Conservation (phyloP, 192 early-diverging fungal genomes). For the Entomortierella lignicola region DNA sequence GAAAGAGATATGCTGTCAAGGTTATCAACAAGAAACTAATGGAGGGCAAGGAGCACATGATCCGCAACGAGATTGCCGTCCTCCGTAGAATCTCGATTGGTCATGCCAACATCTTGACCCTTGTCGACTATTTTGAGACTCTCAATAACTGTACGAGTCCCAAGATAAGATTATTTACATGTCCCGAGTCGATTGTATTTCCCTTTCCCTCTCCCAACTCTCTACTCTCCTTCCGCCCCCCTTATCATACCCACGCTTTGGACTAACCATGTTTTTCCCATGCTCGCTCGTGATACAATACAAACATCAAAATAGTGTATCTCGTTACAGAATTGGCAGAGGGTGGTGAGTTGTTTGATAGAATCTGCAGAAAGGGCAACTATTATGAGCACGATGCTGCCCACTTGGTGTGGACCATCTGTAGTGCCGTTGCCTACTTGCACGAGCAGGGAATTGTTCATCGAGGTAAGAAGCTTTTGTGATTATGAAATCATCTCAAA, state of each 20-base stretch:
- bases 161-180: neutral
- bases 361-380: constrained; percentile 75
- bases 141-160: constrained; percentile 66
- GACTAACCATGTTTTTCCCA: neutral
- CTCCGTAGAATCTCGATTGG: constrained; percentile 75
- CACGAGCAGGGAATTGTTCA: constrained; percentile 92
- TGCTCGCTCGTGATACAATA: constrained; percentile 4
- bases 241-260: too few relatives aligned
- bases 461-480: constrained; percentile 67
- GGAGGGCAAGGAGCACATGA: constrained; percentile 74
- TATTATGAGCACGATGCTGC: constrained; percentile 88
- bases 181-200: constrained; percentile 4
- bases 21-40: constrained; percentile 82
- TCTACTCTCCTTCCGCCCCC: too few relatives aligned
- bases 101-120: constrained; percentile 77
- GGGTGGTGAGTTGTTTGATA: constrained; percentile 95
- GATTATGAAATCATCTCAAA: too few relatives aligned
- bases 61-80: constrained; percentile 80
- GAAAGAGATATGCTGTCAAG: constrained; percentile 81
- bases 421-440: constrained; percentile 83
- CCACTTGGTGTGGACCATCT: constrained; percentile 78
- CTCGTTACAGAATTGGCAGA: constrained; percentile 81
- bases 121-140: constrained; percentile 87
- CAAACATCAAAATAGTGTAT: constrained; percentile 64
- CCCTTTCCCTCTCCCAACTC: neutral